Evolutionary conservation across 2,329 filamentous ascomycete genomes (phyloP), one percentile per base, ranked within the genome.

Genomic region (Paraphoma sp.): DNA sequence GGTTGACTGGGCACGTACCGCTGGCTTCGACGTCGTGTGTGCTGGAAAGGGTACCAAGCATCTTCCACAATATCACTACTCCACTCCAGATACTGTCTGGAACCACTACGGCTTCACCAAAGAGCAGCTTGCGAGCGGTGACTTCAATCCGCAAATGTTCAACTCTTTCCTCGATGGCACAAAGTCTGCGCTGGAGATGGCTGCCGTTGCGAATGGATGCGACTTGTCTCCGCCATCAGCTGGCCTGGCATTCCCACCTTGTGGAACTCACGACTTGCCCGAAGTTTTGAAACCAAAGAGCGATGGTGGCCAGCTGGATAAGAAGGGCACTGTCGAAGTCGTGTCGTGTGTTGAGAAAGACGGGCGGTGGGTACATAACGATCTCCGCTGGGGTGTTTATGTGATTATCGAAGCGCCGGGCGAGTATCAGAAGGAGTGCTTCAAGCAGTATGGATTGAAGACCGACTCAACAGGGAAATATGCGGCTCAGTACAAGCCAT

Each of bases 91-190:
- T 31, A 82, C 79, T 0, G 79, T 81, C 0, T 82, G 80, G 80
- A 68, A 78, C 50, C 70, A 81, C 56, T 81, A 81, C 47, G 80
- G 79, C 8, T 80, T 82, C 60, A 80, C 79, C 0, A 67, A 77
- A 33, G 78, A 81, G 62, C 80, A 82, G 64, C 64, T 80, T 5
- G 74, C 71, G 0, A 73, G 67, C 0, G 78, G 73, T 3, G 78
- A 81, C 57, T 79, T 81, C 65, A 82, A 81, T 59, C 76, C 78
- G 5, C 79, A 81, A 45, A 82, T 82, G 77, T 82, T 82, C 74
- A 82, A 82, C 60, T 79, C 76, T 0, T 82, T 81, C 68, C 68
- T 82, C 2, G 79, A 82, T 53, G 80, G 80, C n/a, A 82, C 80
- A 6, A 82, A 82, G 61, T 78, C 75, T 1, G 78, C 79, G 0